These are phyloP conservation scores for Picea glauca DNA, from an alignment of 75 land plant species.

Conservation along the genomic window DNA sequence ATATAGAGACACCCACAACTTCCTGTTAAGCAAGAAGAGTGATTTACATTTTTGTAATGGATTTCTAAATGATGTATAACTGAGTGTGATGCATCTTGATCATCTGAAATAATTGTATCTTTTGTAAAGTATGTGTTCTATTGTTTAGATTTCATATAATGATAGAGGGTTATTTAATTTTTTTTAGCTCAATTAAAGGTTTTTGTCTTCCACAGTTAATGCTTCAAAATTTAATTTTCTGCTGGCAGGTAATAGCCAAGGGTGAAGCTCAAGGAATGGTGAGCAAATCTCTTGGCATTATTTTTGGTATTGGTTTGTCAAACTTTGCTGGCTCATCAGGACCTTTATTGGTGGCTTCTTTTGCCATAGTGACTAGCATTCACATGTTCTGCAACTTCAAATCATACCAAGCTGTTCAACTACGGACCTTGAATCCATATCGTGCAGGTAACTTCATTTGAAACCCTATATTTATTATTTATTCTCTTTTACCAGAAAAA, in stretches of 20 bases:
- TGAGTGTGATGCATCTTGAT: not conserved
- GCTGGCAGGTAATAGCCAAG: conserved; percentile 89
- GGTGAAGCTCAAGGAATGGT: conserved; percentile 99
- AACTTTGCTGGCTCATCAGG: conserved; percentile 71
- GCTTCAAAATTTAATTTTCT: not conserved
- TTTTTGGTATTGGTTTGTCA: conserved; percentile 82
- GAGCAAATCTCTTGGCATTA: conserved; percentile 92
- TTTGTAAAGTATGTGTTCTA: not conserved
- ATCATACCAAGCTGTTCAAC: conserved; percentile 90
- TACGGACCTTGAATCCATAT: conserved; percentile 96
- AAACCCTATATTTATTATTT: conserved; percentile 7
- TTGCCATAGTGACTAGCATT: conserved; percentile 59
- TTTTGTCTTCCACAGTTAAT: not conserved
- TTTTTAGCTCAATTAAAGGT: not conserved
- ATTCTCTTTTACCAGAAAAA: conserved; percentile 1
- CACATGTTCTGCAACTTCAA: conserved; percentile 93
- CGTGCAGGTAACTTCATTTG: conserved; percentile 70
- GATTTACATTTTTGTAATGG: not conserved
- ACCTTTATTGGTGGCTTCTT: conserved; percentile 63
- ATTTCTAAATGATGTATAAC: not conserved
- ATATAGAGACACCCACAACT: not conserved
- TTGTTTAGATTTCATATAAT: not conserved
- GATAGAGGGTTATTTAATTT: not conserved
- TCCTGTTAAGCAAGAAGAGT: not conserved
- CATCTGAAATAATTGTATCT: not conserved